Base-by-base conservation (phyloP, 1,139 yeast species). In the Debaryomyces robertsiae region DNA sequence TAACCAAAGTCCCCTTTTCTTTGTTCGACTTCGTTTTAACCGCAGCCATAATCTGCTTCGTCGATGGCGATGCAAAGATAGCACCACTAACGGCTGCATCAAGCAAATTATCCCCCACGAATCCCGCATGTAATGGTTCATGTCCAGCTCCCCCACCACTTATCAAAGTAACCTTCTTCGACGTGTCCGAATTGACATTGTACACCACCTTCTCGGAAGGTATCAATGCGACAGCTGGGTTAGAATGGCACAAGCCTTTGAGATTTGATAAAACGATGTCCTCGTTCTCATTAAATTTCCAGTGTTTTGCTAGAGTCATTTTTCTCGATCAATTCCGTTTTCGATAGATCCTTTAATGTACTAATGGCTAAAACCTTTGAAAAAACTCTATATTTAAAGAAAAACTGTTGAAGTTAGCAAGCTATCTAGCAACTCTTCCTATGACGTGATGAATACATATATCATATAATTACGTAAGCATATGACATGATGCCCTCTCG, bases 131-230 rank as follows among this genome's bases (percentile, higher is more conserved):
- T 6, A 91, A 73, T 23, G 97, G 97, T 63, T 91, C 97, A 59
- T 91, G 98, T 28, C 98, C 98, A 7, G 93, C 82, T 23, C 98
- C 98, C 41, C 98, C 98, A 43, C 97, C 96, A 34, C 96, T 82
- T 19, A 91, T 67, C 40, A 91, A 54, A 3, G 89, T 77, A 34
- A 90, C 84, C 53, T 84, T 82, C 22, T 66, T 63, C n/a, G 57
- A 40, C 15, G 69, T 57, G 30, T 67, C 58, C 2, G 69, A 57
- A 33, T 57, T 45, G 4, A 72, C 63, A 42, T 69, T 67, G 65
- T 73, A 84, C 9, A 88, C 78, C 2, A 88, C 85, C 49, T 80
- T 80, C 55, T 88, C 94, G 6, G 77, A 67, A 22, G 82, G 83
- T 41, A 87, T 77, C 31, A 84, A 65, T 9, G 75, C 69, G 34